phyloP scores from a whole-genome alignment of 2,329 filamentous ascomycete species.

The Fusarium aywerte region DNA sequence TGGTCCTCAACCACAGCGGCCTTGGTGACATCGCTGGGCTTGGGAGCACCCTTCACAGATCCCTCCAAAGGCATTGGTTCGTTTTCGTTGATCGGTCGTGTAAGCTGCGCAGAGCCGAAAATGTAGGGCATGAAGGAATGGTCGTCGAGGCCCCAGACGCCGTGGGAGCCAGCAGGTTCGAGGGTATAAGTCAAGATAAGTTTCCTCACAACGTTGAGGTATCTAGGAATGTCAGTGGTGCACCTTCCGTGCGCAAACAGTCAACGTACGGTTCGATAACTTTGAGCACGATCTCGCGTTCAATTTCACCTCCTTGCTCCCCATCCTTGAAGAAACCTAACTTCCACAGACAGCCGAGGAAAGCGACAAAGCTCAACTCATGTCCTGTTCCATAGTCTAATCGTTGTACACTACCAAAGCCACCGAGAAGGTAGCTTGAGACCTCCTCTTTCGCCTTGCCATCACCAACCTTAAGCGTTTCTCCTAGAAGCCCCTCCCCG shows the following conservation, averaged over 20 bases:
- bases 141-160: conserved; percentile 98
- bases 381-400: conserved; percentile 97
- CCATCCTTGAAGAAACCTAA: conserved; percentile 78
- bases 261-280: conserved; percentile 81
- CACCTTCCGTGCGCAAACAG: neutral
- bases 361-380: conserved; percentile 93
- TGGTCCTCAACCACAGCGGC: conserved; percentile 71
- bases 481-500: conserved; percentile 45
- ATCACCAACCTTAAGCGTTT: conserved; percentile 48
- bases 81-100: conserved; percentile 73
- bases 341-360: conserved; percentile 91
- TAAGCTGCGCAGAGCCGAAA: conserved; percentile 91
- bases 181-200: conserved; percentile 92
- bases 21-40: conserved; percentile 76
- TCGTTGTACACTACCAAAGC: conserved; percentile 87
- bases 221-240: conserved; percentile 60
- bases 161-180: conserved; percentile 94
- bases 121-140: conserved; percentile 95
- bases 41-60: conserved; percentile 76
- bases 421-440: conserved; percentile 80
- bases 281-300: conserved; percentile 83
- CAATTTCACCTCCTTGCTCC: conserved; percentile 64
- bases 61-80: conserved; percentile 79
- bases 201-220: conserved; percentile 80
- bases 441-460: conserved; percentile 73